These are phyloP conservation scores for Breynia disticha DNA, from an alignment of 441 rosid genomes.

Conservation along the genomic window DNA sequence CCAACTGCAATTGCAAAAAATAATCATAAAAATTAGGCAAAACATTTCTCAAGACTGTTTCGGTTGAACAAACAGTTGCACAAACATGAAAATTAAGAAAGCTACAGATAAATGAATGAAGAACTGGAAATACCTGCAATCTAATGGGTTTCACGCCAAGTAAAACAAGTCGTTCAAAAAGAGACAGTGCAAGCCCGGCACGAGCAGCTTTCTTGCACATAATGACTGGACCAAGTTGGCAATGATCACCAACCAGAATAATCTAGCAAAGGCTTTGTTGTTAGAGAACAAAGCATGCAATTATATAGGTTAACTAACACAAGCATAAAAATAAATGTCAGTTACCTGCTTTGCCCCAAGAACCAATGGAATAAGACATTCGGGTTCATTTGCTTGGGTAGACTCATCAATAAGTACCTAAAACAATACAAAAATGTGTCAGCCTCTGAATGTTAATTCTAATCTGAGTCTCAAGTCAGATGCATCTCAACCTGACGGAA, in stretches of 20 bases:
- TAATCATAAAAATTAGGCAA: no score
- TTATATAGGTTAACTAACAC: no score
- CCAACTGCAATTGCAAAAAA: no score
- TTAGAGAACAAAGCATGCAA: constrained; percentile 16
- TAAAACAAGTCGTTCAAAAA: constrained; percentile 92
- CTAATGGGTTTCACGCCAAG: constrained; percentile 99
- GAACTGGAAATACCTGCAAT: constrained; percentile 64
- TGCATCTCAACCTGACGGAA: constrained; percentile 74
- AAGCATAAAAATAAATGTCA: constrained; percentile 4
- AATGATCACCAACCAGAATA: constrained; percentile 98
- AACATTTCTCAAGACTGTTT: not conserved
- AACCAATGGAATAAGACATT: constrained; percentile 98
- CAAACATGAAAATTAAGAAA: no score
- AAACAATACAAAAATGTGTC: constrained; percentile 14
- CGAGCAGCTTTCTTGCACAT: constrained; percentile 99
- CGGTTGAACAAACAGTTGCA: no score
- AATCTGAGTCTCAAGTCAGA: constrained; percentile 8
- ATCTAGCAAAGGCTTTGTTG: constrained; percentile 35
- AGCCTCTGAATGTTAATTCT: constrained; percentile 15
- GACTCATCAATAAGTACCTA: constrained; percentile 99
- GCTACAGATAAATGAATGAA: not conserved
- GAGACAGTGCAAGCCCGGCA: constrained; percentile 97
- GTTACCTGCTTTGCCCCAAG: constrained; percentile 98
- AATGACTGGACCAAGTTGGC: constrained; percentile 99
- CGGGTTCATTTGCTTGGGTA: constrained; percentile 99